These are phyloP conservation scores for Dimocarpus longan DNA, from an alignment of 345 rosid genomes.

Conservation along the genomic window DNA sequence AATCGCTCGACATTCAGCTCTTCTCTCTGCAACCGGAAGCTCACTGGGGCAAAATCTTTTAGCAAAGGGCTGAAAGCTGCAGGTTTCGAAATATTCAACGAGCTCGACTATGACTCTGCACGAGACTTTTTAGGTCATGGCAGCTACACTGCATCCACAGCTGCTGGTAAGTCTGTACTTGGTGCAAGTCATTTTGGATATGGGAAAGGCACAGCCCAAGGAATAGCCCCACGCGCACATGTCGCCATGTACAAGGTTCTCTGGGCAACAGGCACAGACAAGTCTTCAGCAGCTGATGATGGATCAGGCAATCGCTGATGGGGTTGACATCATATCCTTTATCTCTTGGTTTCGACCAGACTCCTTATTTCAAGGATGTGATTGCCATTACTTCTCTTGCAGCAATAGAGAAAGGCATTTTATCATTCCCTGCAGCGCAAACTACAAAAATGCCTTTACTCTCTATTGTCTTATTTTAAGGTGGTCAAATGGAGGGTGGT, in stretches of 20 bases:
- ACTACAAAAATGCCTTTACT: too few species aligned
- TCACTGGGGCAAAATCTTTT: slow-evolving; percentile 37
- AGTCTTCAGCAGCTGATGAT: slow-evolving; percentile 43
- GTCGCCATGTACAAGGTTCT: slow-evolving; percentile 39
- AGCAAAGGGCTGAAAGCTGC: slow-evolving; percentile 32
- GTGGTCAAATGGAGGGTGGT: slow-evolving; percentile 23
- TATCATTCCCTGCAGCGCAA: too few species aligned
- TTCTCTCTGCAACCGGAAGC: slow-evolving; percentile 33
- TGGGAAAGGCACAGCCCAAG: slow-evolving; percentile 37
- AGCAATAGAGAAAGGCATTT: slow-evolving; percentile 50
- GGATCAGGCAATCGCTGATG: slow-evolving; percentile 69
- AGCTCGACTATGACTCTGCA: slow-evolving; percentile 30
- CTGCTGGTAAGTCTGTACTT: slow-evolving; percentile 31
- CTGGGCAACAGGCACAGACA: slow-evolving; percentile 19
- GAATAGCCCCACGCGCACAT: slow-evolving; percentile 46
- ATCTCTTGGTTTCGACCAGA: slow-evolving; percentile 44
- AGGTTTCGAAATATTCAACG: slow-evolving; percentile 12
- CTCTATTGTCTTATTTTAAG: too few species aligned
- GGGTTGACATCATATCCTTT: slow-evolving; percentile 61
- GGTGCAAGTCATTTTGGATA: slow-evolving; percentile 39
- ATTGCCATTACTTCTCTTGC: slow-evolving; percentile 61
- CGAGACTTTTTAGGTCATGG: slow-evolving; percentile 41
- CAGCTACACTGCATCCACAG: slow-evolving; percentile 41
- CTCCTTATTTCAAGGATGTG: slow-evolving; percentile 35
- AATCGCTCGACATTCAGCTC: slow-evolving; percentile 18